Base-by-base conservation (phyloP, 148 eudicot genomes). In the Rhododendron griersonianum region DNA sequence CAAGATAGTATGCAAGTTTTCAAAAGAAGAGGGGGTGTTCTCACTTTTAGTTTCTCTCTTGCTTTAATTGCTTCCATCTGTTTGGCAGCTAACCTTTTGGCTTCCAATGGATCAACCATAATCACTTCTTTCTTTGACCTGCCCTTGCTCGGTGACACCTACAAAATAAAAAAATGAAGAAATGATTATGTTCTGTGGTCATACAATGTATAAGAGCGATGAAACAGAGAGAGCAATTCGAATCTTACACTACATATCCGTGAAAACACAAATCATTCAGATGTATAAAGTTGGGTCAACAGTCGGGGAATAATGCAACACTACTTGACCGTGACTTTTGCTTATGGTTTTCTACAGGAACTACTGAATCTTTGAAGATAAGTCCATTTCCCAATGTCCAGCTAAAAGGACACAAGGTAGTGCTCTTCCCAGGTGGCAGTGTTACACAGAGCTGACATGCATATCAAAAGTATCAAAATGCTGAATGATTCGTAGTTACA, bases 31-130 rank as follows among this genome's bases (percentile, higher is more conserved):
- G 37, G 53, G 47, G 21, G 23, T 15, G 25, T 37, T 79, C 93
- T 86, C 89, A 95, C 99, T 91, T 92, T 84, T 59, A 92, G 73
- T 81, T 86, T 90, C 90, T 95, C 95, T 90, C 88, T 94, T 18
- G 95, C 93, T 90, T 89, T 92, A 71, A 94, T 91, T 81, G 86
- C 87, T 88, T 84, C 93, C 98, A 95, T 93, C 92, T 97, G 95
- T 86, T 91, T 93, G 67, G 94, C 94, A 77, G 99, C 99, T 91
- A 97, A 87, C 87, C 93, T 90, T 89, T 97, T 97, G 85, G 99
- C 99, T 89, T 97, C 99, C 89, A 93, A 39, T 15, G 98, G 98
- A 90, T 97, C 98, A 76, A 97, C 98, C 99, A 97, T 93, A 18
- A 86, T 86, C 57, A 97, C 94, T 86, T 90, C 95, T 87, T 91